Conservation (phyloP, 768 basidiomycete species). For the Hebeloma cylindrosporum region DNA sequence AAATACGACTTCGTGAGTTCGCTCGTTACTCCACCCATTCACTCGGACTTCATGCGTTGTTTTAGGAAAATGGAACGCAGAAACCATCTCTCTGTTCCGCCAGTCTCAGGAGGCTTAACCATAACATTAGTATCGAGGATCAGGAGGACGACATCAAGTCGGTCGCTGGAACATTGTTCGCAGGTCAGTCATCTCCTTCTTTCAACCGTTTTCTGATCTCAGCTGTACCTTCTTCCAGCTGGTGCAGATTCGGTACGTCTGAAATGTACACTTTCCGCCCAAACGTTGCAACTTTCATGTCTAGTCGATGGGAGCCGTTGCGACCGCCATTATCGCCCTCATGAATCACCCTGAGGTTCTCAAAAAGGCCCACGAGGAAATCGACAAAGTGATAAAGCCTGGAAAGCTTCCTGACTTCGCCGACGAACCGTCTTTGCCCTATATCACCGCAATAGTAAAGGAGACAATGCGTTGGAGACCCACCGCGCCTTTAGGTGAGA, state of each 20-base stretch:
- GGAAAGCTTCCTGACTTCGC: constrained; percentile 33
- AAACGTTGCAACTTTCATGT: neutral
- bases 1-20: constrained; percentile 31
- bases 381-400: constrained; percentile 32
- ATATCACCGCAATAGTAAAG: constrained; percentile 30
- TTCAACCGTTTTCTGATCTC: neutral
- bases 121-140: constrained; percentile 6
- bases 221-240: constrained; percentile 3
- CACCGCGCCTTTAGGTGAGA: constrained; percentile 24
- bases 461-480: constrained; percentile 31
- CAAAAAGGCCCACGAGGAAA: constrained; percentile 32
- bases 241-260: constrained; percentile 16
- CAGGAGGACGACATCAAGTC: constrained; percentile 24
- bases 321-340: constrained; percentile 32
- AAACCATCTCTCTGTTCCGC: constrained; percentile 18
- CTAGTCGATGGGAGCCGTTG: constrained; percentile 26
- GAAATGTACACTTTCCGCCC: neutral
- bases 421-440: constrained; percentile 29
- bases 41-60: neutral
- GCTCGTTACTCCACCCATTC: neutral
- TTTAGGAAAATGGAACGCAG: constrained; percentile 16
- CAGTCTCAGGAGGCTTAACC: constrained; percentile 14
- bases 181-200: constrained; percentile 9
- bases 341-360: constrained; percentile 30
- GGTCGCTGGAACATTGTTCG: constrained; percentile 24